These are phyloP conservation scores for Cryptococcus sp. DNA, from an alignment of 1,284 basidiomycete species.

Conservation along the genomic window DNA sequence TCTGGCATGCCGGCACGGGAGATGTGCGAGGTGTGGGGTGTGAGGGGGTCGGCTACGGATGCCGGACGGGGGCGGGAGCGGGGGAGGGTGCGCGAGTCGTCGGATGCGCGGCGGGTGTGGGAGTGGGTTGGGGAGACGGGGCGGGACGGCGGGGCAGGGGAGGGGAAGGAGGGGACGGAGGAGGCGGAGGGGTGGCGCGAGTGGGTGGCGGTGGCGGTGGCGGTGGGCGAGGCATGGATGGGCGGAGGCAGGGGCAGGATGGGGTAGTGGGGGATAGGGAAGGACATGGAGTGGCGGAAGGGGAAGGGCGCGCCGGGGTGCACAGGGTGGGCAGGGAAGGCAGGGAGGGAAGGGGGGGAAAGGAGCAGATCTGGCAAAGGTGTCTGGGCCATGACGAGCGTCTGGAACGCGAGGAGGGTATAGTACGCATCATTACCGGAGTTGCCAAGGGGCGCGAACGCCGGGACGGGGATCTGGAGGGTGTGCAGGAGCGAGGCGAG, in stretches of 20 bases:
- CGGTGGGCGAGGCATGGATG: conserved; percentile 2
- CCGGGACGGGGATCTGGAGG: conserved; percentile 46
- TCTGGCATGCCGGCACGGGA: background rate
- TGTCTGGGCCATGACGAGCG: conserved; percentile 47
- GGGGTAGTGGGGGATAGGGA: conserved; percentile 16
- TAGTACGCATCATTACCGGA: conserved; percentile 52
- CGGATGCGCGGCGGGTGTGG: conserved; percentile 5
- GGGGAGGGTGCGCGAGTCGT: background rate
- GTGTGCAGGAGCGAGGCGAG: conserved; percentile 41
- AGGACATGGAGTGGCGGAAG: background rate
- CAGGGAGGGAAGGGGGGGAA: no score
- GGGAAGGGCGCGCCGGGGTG: conserved; percentile 12
- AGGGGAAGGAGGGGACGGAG: background rate
- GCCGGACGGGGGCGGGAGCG: conserved; percentile 16
- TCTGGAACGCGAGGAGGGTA: conserved; percentile 49
- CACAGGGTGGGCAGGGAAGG: no score
- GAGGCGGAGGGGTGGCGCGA: conserved; percentile 15
- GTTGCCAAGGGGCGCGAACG: conserved; percentile 47
- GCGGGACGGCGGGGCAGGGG: conserved; percentile 3
- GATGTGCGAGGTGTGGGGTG: background rate
- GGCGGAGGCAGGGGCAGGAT: conserved; percentile 9
- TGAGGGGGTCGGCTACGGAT: conserved; percentile 19
- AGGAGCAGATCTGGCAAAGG: conserved; percentile 40
- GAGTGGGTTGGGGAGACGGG: conserved; percentile 3
- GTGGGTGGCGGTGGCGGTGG: conserved; percentile 1